Conservation (phyloP, 2,329 filamentous ascomycete genomes). For the Tetracladium maxilliforme region DNA sequence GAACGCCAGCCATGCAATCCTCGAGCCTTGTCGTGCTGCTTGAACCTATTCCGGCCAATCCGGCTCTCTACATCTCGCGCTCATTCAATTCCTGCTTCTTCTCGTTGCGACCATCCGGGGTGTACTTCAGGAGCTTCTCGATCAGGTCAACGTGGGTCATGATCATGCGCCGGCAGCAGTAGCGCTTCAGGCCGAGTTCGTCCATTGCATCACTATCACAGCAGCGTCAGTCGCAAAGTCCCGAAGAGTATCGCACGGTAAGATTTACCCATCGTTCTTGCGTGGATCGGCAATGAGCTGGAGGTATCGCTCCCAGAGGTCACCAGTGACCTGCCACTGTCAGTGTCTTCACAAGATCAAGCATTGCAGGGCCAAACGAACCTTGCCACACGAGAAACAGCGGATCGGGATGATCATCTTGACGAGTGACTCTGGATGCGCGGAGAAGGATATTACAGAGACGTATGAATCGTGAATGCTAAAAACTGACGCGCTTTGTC, state of each 20-base stretch:
- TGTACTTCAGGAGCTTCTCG: conserved; percentile 90
- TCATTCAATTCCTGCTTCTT: conserved; percentile 32
- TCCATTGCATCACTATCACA: conserved; percentile 79
- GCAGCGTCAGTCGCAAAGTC: conserved; percentile 8
- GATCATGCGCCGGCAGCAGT: conserved; percentile 98
- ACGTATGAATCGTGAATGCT: too few species aligned
- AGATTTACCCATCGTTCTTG: conserved; percentile 57
- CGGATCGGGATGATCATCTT: conserved; percentile 97
- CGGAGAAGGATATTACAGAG: too few species aligned
- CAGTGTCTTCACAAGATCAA: too few species aligned
- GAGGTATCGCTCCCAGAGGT: conserved; percentile 94
- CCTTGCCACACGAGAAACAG: conserved; percentile 99
- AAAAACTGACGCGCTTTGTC: too few species aligned
- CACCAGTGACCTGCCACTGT: conserved; percentile 65
- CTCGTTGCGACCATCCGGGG: conserved; percentile 2
- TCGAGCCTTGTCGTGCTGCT: neutral
- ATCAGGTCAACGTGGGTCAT: conserved; percentile 99
- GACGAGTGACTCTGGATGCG: conserved; percentile 8
- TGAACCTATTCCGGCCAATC: conserved; percentile 13
- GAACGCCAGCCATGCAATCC: too few species aligned
- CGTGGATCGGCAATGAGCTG: conserved; percentile 73
- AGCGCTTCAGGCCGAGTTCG: conserved; percentile 80
- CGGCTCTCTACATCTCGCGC: conserved; percentile 24
- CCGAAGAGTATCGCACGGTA: too few species aligned
- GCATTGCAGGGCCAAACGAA: too few species aligned